Evolutionary conservation across 495 filamentous ascomycete genomes (phyloP), one percentile per base, ranked within the genome.

Genomic region (Penicillium verhagenii): DNA sequence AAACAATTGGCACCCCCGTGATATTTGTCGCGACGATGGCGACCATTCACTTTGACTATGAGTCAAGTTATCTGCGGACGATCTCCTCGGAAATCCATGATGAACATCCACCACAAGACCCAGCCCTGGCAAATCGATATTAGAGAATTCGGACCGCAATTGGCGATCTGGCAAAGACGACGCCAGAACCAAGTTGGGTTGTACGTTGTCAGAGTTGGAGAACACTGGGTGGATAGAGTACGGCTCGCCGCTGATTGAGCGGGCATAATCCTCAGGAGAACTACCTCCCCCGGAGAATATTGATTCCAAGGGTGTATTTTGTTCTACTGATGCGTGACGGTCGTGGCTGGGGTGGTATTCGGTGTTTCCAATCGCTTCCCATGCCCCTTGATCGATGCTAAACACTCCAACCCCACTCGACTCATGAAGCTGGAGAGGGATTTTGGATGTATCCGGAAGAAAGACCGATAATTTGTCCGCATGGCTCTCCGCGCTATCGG

Each of bases 1-100:
- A 50, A 68, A 73, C 10, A 73, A 58, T 26, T 59, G 43, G 45
- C 66, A 70, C 16, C 70, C 68, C 6, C 53, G 51, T 20, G 33
- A 51, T 14, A 69, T 54, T 46, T 73, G 68, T 4, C 43, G 35
- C 9, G 56, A 11, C 2, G 64, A 64, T 19, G 64, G 66, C 33
- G 44, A 59, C 63, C 61, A 69, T 38, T 68, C 53, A 11, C 60
- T 54, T 26, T 60, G 64, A n/a, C 56, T 44, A n/a, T 56, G 49
- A 18, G 20, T 60, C 25, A 50, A 63, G 29, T n/a, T 26, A 38
- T 53, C 25, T 11, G 47, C 44, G 4, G 45, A 28, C 13, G 9
- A 9, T 31, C 29, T 31, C 9, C 9, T 31, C 29, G 29, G 9
- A 11, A 31, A 5, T 6, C 2, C 13, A 9, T 31, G 29, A 31